Percentiles rank a stretch among this genome's conserved stretches.
Evolutionary conservation across 2,329 filamentous ascomycete species (phyloP).

Genomic region (Cordyceps tenuipes): DNA sequence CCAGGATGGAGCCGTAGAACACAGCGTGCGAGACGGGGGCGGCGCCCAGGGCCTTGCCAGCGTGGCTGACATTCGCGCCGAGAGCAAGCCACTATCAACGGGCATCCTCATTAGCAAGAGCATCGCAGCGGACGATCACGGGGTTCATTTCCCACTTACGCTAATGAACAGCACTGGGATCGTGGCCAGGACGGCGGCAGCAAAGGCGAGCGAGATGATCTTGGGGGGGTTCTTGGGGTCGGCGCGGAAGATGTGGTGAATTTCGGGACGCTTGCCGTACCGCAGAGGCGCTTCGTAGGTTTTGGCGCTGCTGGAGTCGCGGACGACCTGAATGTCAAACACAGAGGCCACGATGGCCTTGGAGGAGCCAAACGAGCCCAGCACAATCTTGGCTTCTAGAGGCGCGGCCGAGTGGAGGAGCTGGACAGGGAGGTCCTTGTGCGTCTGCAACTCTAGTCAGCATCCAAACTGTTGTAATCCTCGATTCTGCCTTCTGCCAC

Average conservation of each 20-base stretch:
- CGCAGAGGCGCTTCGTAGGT: slow-evolving; percentile 61
- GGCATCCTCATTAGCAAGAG: not conserved
- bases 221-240: slow-evolving; percentile 75
- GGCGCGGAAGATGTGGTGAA: slow-evolving; percentile 80
- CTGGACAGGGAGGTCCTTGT: slow-evolving; percentile 81
- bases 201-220: slow-evolving; percentile 71
- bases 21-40: slow-evolving; percentile 74
- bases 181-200: slow-evolving; percentile 61
- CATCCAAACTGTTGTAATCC: not conserved
- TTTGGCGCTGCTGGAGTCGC: slow-evolving; percentile 52
- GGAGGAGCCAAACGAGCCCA: slow-evolving; percentile 77
- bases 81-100: slow-evolving; percentile 62
- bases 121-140: not conserved
- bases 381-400: slow-evolving; percentile 70
- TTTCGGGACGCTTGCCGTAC: slow-evolving; percentile 77
- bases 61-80: slow-evolving; percentile 75
- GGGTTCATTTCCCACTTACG: slow-evolving; percentile 40
- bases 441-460: slow-evolving; percentile 46
- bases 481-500: not conserved
- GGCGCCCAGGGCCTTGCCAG: slow-evolving; percentile 62
- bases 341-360: slow-evolving; percentile 57
- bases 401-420: slow-evolving; percentile 61
- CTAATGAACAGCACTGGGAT: slow-evolving; percentile 64
- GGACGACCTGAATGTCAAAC: slow-evolving; percentile 64
- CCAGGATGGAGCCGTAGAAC: slow-evolving; percentile 80